Base-by-base conservation (phyloP, 1,139 yeast genomes). In the Magnusiomyces magnusii region DNA sequence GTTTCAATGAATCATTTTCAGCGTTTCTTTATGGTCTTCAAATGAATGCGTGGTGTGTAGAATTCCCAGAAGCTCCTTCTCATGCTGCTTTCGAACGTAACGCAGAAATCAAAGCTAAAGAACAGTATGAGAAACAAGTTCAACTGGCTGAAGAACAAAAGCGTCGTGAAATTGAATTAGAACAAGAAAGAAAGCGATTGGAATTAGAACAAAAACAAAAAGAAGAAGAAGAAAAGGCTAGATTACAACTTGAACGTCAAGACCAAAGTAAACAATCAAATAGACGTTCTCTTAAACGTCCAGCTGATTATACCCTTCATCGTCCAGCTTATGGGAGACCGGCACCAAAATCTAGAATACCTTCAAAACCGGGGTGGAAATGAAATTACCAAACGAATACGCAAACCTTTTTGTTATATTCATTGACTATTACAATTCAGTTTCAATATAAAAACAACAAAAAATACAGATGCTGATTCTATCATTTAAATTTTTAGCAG, bases 1-100 rank as follows among this genome's bases (percentile, higher is more conserved):
- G 77, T 39, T 84, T 85, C 69, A 84, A 83, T 65, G 89, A 85
- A 67, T 78, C 85, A 17, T 84, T 85, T 69, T 81, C 86, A 1
- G 78, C 85, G 61, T 82, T 85, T 60, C 68, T 84, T 60, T 84
- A 84, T 64, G 87, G 89, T 1, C 71, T 85, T 57, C 79, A 83
- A 59, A 82, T 84, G 71, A 83, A 86, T 58, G 85, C 86, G 71
- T 85, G 87, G 82, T 83, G 89, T 67, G 83, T 82, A 50, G 87
- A 84, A 68, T 84, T 84, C 63, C 70, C 71, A 19, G 81, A 80
- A 64, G 75, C 77, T 0, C 80, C 81, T 3, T 68, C 69, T 9
- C 60, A 66, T 2, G 72, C 68, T 52, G 65, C 70, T 54, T 67
- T 68, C 55, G 55, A 53, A 19, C 59, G 64, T 42, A 67, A 66